Evolutionary conservation across 495 filamentous ascomycete species (phyloP).

Genomic region (Lophiotrema nucula): DNA sequence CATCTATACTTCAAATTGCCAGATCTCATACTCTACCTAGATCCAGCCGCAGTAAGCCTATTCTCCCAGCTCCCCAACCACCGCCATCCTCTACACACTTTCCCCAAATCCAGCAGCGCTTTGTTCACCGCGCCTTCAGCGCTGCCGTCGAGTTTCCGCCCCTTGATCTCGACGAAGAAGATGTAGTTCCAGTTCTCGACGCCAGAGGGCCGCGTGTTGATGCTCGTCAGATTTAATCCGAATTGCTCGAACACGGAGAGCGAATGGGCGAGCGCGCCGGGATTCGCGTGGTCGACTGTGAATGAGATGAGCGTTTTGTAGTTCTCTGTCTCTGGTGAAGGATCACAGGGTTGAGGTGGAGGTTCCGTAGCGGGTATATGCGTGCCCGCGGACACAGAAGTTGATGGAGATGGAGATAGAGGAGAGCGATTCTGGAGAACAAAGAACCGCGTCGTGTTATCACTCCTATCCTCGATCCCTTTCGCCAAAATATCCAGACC

Average conservation of each 20-base stretch:
- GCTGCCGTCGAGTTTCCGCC: constrained; percentile 43
- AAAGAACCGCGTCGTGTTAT: constrained; percentile 90
- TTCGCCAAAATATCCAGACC: constrained; percentile 67
- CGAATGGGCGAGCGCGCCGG: constrained; percentile 78
- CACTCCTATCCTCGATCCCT: constrained; percentile 75
- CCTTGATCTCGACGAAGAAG: constrained; percentile 89
- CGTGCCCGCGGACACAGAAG: neutral
- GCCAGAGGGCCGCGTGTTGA: constrained; percentile 79
- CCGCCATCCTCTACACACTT: constrained; percentile 34
- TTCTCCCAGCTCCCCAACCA: constrained; percentile 43
- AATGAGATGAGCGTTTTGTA: constrained; percentile 77
- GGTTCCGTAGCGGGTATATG: neutral
- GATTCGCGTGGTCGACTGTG: constrained; percentile 70
- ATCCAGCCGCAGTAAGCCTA: constrained; percentile 1
- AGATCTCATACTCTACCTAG: too few relatives aligned
- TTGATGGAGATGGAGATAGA: neutral
- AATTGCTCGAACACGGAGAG: constrained; percentile 71
- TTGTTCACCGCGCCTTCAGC: constrained; percentile 49
- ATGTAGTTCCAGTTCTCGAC: constrained; percentile 81
- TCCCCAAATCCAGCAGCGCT: constrained; percentile 47
- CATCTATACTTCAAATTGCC: too few relatives aligned
- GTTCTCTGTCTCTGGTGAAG: constrained; percentile 23
- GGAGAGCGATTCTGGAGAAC: constrained; percentile 56
- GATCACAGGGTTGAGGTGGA: constrained; percentile 14
- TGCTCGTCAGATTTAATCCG: constrained; percentile 82